These are phyloP conservation scores for Fusarium protoensiforme DNA, from an alignment of 2,329 filamentous ascomycete species.

Conservation along the genomic window DNA sequence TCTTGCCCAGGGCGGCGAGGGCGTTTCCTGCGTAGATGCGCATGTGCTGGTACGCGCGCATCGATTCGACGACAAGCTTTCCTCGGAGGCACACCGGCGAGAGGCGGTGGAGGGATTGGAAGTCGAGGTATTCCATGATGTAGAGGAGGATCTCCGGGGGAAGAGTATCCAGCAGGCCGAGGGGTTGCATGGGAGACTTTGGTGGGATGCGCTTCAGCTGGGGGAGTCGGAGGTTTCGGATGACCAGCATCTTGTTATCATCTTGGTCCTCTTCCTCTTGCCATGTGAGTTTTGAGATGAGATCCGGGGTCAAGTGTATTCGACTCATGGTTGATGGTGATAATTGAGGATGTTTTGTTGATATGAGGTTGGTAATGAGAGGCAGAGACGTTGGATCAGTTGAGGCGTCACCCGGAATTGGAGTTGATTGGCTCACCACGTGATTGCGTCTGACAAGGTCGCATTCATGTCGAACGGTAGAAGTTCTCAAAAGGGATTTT, in stretches of 20 bases:
- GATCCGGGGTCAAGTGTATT: background rate
- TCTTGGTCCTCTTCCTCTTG: background rate
- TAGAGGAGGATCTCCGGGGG: slow-evolving; percentile 33
- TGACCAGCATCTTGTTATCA: background rate
- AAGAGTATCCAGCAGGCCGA: slow-evolving; percentile 37
- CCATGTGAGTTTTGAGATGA: background rate
- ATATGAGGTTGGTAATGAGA: background rate
- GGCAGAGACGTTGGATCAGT: background rate
- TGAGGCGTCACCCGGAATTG: background rate
- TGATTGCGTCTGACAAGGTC: background rate
- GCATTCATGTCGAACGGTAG: background rate
- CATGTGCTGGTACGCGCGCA: slow-evolving; percentile 51
- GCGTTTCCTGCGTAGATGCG: slow-evolving; percentile 49
- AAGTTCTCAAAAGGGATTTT: background rate
- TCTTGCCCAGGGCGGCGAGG: slow-evolving; percentile 29
- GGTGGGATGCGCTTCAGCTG: background rate
- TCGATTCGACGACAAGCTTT: slow-evolving; percentile 32
- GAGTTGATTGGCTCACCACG: background rate
- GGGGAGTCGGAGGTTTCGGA: background rate
- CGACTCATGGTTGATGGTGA: background rate
- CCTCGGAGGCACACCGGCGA: slow-evolving; percentile 32
- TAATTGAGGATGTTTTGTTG: background rate
- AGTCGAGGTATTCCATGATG: slow-evolving; percentile 38
- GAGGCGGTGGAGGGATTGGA: slow-evolving; percentile 37
- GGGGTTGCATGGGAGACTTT: background rate